Percentiles rank a stretch among this genome's conserved stretches.
Conservation (phyloP, 768 basidiomycete genomes). For the Podaxis rugospora region DNA sequence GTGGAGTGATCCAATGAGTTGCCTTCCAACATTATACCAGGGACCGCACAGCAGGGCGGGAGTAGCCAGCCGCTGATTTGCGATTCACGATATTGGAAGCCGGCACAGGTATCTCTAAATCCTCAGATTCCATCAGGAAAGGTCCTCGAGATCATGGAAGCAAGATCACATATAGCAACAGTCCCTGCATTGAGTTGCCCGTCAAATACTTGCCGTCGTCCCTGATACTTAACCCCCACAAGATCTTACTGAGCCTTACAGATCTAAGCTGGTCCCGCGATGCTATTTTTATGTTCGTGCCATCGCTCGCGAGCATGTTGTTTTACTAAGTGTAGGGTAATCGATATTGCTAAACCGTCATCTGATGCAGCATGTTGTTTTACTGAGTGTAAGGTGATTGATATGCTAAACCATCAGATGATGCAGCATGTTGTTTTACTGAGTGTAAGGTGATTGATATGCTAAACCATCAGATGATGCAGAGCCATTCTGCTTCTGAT, state of each 20-base stretch:
- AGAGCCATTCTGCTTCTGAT: slow-evolving; percentile 20
- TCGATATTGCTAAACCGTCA: not conserved
- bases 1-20: no score
- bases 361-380: not conserved
- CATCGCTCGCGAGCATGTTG: not conserved
- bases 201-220: not conserved
- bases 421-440: not conserved
- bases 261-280: not conserved
- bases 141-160: not conserved
- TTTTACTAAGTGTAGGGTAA: not conserved
- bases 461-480: not conserved
- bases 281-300: not conserved
- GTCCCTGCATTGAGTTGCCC: not conserved
- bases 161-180: not conserved
- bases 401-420: not conserved
- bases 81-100: not conserved
- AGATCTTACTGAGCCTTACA: not conserved
- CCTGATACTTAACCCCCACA: not conserved
- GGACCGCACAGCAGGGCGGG: not conserved
- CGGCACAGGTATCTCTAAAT: not conserved
- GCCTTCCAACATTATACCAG: not conserved
- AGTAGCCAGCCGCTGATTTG: not conserved
- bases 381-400: not conserved
- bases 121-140: not conserved
- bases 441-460: not conserved